Conservation (phyloP, 1,139 yeast species). For the Saccharomyces hybrid region DNA sequence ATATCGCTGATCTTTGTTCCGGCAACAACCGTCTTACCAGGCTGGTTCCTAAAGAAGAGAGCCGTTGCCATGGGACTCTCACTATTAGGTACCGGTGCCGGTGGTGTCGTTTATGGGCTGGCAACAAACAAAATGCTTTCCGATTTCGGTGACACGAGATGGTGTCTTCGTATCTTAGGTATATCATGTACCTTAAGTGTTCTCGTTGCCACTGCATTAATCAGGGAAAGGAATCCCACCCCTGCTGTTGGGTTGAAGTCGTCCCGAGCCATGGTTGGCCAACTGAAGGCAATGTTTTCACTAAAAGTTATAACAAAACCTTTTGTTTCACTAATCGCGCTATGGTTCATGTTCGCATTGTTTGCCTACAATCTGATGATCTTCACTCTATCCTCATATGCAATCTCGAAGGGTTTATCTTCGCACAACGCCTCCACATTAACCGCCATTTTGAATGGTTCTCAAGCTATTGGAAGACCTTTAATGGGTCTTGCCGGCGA, state of each 20-base stretch:
- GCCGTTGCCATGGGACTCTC: constrained; percentile 53
- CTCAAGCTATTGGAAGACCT: constrained; percentile 64
- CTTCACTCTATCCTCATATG: constrained; percentile 56
- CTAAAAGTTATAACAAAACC: constrained; percentile 15
- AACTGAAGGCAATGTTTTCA: constrained; percentile 8
- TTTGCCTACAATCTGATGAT: constrained; percentile 54
- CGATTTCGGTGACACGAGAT: constrained; percentile 49
- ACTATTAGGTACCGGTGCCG: constrained; percentile 54
- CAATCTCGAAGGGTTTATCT: constrained; percentile 51
- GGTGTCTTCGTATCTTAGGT: constrained; percentile 63
- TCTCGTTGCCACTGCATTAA: constrained; percentile 36
- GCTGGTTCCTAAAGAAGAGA: constrained; percentile 53
- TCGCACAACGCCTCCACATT: constrained; percentile 50
- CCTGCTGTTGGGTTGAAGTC: constrained; percentile 26
- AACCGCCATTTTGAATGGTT: constrained; percentile 56
- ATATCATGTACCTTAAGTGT: constrained; percentile 37
- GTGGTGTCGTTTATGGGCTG: constrained; percentile 42
- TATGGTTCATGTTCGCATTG: constrained; percentile 52
- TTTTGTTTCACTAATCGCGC: constrained; percentile 31
- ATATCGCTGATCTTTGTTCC: constrained; percentile 57
- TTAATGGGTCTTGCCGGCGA: constrained; percentile 53
- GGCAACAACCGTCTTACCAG: constrained; percentile 47
- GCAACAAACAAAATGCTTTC: constrained; percentile 37
- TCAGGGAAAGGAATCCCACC: constrained; percentile 41
- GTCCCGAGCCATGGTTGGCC: constrained; percentile 11